Percentiles rank a stretch among this genome's conserved stretches.
Conservation (phyloP, 805 yeast genomes). For the Pichia heedii region DNA sequence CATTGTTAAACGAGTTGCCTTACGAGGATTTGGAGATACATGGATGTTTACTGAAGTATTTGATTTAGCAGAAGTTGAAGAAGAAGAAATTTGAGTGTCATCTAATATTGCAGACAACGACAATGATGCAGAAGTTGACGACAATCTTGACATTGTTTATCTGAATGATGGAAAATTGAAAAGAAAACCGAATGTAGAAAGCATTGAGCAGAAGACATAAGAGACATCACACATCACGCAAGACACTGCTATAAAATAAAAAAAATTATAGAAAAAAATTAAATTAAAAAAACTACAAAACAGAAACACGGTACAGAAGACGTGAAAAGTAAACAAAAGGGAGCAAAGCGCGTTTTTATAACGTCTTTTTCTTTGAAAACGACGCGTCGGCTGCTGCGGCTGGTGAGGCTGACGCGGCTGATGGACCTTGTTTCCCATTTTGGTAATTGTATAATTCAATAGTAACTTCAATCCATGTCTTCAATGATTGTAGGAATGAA, state of each 20-base stretch:
- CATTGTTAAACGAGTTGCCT: constrained; percentile 4
- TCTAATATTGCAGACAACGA: background rate
- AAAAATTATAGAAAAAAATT: too few relatives aligned
- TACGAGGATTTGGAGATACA: background rate
- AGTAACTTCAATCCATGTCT: background rate
- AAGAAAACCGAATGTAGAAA: too few relatives aligned
- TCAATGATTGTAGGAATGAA: background rate
- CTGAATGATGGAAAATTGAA: too few relatives aligned
- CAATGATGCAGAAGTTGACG: background rate
- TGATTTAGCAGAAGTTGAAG: background rate
- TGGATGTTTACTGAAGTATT: background rate
- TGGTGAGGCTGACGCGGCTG: background rate
- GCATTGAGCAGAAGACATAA: too few relatives aligned
- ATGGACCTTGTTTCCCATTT: too few relatives aligned
- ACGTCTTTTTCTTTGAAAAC: background rate
- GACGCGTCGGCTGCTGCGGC: background rate
- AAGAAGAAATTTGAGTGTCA: background rate
- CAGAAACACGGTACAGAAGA: too few relatives aligned
- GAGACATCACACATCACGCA: too few relatives aligned
- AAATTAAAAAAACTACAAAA: too few relatives aligned
- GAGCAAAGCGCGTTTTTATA: background rate
- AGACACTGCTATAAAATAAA: too few relatives aligned
- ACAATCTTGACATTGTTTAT: background rate
- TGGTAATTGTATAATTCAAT: too few relatives aligned
- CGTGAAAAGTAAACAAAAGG: background rate